Evolutionary conservation across 768 basidiomycete species (phyloP).

Genomic region (Sarcodon sp.): DNA sequence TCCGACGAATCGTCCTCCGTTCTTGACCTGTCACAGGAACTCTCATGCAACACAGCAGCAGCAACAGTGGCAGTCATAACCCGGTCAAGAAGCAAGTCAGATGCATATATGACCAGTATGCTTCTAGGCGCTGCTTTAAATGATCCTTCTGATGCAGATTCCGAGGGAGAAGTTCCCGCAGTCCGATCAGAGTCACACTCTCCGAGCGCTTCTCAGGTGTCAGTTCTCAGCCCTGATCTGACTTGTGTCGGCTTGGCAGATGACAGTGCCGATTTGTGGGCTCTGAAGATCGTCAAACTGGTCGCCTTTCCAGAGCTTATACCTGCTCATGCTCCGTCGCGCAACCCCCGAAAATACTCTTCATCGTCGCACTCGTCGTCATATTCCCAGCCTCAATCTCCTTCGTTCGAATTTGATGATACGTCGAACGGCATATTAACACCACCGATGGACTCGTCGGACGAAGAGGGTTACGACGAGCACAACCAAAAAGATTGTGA

Average conservation of each 20-base stretch:
- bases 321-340: conserved; percentile 9
- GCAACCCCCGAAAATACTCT: background rate
- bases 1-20: conserved; percentile 9
- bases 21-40: conserved; percentile 17
- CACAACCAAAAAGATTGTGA: background rate
- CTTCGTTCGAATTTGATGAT: background rate
- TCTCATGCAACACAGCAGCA: conserved; percentile 19
- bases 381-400: background rate
- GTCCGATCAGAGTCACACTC: conserved; percentile 33
- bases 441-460: background rate
- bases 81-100: conserved; percentile 28
- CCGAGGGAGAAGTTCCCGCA: conserved; percentile 5
- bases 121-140: background rate
- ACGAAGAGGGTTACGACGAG: conserved; percentile 1
- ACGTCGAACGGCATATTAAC: background rate
- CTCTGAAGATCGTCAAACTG: conserved; percentile 65
- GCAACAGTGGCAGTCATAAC: conserved; percentile 31
- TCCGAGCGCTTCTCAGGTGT: conserved; percentile 45
- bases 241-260: conserved; percentile 67
- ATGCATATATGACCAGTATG: conserved; percentile 12
- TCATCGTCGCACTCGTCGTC: background rate
- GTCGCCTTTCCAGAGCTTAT: conserved; percentile 69
- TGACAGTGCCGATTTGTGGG: conserved; percentile 58
- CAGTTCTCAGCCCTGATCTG: conserved; percentile 54
- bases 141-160: background rate